Base-by-base conservation (phyloP, 2,329 filamentous ascomycete species). In the Hypoxylon sp. region DNA sequence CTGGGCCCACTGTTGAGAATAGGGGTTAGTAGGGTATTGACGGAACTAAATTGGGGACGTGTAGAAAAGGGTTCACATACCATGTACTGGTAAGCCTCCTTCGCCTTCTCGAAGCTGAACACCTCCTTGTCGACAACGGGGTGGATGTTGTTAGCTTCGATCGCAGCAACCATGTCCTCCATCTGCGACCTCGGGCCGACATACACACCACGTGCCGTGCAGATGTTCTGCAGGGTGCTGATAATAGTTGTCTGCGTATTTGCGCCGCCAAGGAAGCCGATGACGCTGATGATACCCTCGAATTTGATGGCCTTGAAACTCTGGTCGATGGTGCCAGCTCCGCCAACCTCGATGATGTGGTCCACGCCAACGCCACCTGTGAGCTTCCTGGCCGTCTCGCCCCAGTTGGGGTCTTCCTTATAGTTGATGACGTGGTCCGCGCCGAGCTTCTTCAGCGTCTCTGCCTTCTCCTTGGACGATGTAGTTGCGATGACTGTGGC, bases 51-150 rank as follows among this genome's bases (percentile, higher is more conserved):
- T n/a, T n/a, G n/a, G n/a, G n/a, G n/a, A n/a, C n/a, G n/a, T 53
- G 9, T 4, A 13, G 32, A 6, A 48, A 43, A 5, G 21, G 4
- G 10, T 34, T 34, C 23, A 72, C 79, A 71, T 64, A 80, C 85
- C 81, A 87, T 83, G 66, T 87, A 85, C 60, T 86, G 77, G 74
- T 86, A 88, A 0, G 86, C 86, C 60, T 82, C 79, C 66, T 74
- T 76, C 0, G 73, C 68, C 69, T 81, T 67, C 1, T 80, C 80
- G 10, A 85, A 73, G 0, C 58, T 72, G 65, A 84, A 84, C 2
- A 78, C 67, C 50, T 72, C 74, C 68, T 76, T 43, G 65, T 82
- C 79, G 32, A 83, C 59, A 2, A 83, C 79, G 2, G 82, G 82
- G 30, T 81, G 79, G 49, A 84, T 81, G 43, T 81, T 71, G 53